A percentile compares a stretch with the other conserved stretches of the same genome.
Evolutionary conservation across 768 basidiomycete genomes (phyloP).

Genomic region (Rossbeevera mucosa): DNA sequence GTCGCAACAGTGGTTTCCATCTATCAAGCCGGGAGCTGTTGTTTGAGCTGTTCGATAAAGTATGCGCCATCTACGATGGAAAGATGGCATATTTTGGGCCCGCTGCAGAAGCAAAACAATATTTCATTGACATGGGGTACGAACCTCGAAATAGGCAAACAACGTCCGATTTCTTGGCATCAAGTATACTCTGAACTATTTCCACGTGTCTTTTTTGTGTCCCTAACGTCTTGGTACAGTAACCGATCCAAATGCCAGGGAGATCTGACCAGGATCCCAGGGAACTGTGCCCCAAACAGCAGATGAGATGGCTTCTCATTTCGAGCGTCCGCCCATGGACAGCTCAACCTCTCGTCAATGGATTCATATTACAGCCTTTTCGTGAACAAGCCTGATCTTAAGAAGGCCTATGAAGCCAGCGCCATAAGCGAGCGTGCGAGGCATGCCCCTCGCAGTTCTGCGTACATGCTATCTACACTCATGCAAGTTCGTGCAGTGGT

Average conservation of each 20-base stretch:
- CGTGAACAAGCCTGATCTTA: slow-evolving; percentile 42
- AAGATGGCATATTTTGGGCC: slow-evolving; percentile 9
- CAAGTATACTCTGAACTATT: slow-evolving; percentile 30
- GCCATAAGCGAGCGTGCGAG: slow-evolving; percentile 50
- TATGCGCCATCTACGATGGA: slow-evolving; percentile 8
- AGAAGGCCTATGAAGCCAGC: slow-evolving; percentile 42
- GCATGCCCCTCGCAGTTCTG: slow-evolving; percentile 35
- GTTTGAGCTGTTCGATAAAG: slow-evolving; percentile 58
- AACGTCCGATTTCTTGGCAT: slow-evolving; percentile 56
- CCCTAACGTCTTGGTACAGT: slow-evolving; percentile 22
- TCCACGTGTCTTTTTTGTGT: background rate
- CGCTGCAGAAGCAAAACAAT: background rate
- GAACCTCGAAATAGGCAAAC: slow-evolving; percentile 52
- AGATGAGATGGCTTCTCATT: slow-evolving; percentile 53
- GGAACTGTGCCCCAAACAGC: slow-evolving; percentile 47
- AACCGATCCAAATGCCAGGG: slow-evolving; percentile 59
- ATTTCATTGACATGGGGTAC: slow-evolving; percentile 31
- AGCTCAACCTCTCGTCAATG: slow-evolving; percentile 43
- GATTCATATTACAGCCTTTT: slow-evolving; percentile 40
- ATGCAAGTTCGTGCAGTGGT: slow-evolving; percentile 45
- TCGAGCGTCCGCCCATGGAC: slow-evolving; percentile 36
- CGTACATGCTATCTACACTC: slow-evolving; percentile 43
- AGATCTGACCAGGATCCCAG: slow-evolving; percentile 39
- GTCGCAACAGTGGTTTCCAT: slow-evolving; percentile 71
- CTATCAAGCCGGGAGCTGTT: slow-evolving; percentile 78